Evolutionary conservation across 441 rosid species (phyloP).

Genomic region (Capsella rubella): DNA sequence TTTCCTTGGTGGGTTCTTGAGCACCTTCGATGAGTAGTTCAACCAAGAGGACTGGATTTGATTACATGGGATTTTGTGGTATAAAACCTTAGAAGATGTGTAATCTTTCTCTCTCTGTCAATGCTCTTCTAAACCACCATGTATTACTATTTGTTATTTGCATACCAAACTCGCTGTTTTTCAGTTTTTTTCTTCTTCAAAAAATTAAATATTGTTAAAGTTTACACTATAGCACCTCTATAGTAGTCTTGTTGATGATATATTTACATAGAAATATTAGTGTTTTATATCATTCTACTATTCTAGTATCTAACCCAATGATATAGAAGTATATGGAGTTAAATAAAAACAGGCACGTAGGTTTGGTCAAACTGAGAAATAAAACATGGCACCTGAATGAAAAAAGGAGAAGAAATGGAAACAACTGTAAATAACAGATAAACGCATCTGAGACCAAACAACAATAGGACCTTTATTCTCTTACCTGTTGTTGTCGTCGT

Average conservation of each 20-base stretch:
- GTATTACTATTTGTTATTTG: conserved; percentile 36
- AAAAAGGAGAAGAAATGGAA: not conserved
- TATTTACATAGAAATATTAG: not conserved
- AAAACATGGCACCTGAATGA: not conserved
- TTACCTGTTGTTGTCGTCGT: conserved; percentile 9
- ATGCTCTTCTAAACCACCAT: conserved; percentile 25
- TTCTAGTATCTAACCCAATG: not conserved
- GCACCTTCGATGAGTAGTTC: conserved; percentile 67
- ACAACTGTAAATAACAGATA: conserved; percentile 40
- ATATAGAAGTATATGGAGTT: not conserved
- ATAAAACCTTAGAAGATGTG: conserved; percentile 18
- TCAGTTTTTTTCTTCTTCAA: not conserved
- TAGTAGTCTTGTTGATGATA: not conserved
- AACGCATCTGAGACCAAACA: conserved; percentile 43
- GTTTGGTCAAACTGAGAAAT: not conserved
- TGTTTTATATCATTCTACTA: not conserved
- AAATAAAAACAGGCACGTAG: not conserved
- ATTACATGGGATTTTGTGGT: conserved; percentile 4
- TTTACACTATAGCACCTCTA: not conserved
- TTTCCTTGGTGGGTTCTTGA: conserved; percentile 91
- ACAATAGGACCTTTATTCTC: conserved; percentile 29
- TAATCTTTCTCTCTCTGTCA: conserved; percentile 24
- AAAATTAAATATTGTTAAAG: conserved; percentile 1
- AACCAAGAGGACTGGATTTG: not conserved
- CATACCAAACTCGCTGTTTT: conserved; percentile 15